Base-by-base conservation (phyloP, 768 basidiomycete genomes). In the Podaxis pistillaris region DNA sequence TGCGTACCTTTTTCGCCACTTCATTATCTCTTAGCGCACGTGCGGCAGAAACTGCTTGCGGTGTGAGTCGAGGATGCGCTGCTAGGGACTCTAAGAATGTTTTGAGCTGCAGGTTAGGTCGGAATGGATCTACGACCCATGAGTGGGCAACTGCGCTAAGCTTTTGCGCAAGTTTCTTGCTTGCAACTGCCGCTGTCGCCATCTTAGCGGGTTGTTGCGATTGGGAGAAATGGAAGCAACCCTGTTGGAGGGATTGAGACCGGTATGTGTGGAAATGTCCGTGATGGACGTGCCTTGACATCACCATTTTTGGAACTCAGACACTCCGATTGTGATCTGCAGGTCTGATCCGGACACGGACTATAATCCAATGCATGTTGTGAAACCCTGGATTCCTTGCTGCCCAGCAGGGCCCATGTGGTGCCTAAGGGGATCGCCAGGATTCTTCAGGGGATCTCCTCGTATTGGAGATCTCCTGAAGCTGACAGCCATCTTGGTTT, bases 81-180 rank as follows among this genome's bases (percentile, higher is more conserved):
- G 89, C 79, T 62, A 93, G 79, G 0, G 88, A 86, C 30, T 79
- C 73, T 40, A 93, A 78, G 66, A 93, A 86, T 1, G 72, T 81
- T 65, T 82, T 83, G 36, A 93, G 79, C 75, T 93, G 91, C 7
- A 93, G 69, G 64, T 90, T 87, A 1, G 90, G 90, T 2, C 91
- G 82, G 71, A 93, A 89, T 0, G 89, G 89, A 67, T 94, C 91
- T 12, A 73, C 74, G 15, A 83, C 81, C 89, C 91, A 94, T 41
- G 79, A 71, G 47, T 81, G 74, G 0, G 88, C 89, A 54, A 91
- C 81, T 9, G 73, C 68, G 46, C 72, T 74, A 65, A 92, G 79
- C 68, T 83, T 81, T 62, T 81, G 78, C 0, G 80, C 74, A 13
- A 84, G 71, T 64, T 78, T 79, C 58, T 68, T 70, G 33, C 71